These are phyloP conservation scores for Biscutella laevigata DNA, from an alignment of 441 rosid genomes.

Conservation along the genomic window DNA sequence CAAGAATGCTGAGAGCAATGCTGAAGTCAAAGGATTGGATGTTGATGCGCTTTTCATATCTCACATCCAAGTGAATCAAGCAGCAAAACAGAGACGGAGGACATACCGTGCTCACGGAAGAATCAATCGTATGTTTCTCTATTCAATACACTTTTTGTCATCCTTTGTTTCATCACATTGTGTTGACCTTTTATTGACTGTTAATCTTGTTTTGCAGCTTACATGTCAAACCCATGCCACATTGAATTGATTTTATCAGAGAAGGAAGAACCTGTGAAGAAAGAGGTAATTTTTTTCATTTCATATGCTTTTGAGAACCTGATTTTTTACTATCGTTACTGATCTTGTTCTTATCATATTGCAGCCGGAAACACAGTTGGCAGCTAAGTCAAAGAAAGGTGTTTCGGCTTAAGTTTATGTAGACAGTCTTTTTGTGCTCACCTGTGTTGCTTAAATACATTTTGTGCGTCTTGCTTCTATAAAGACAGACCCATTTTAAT, in stretches of 20 bases:
- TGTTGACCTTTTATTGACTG: no score
- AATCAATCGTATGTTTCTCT: slow-evolving; percentile 66
- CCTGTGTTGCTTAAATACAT: no score
- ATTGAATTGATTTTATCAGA: slow-evolving; percentile 81
- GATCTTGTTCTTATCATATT: not conserved
- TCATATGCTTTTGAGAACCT: not conserved
- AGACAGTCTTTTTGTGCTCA: not conserved
- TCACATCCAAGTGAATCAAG: slow-evolving; percentile 94
- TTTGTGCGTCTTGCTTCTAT: no score
- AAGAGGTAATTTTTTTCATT: slow-evolving; percentile 62
- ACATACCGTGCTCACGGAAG: slow-evolving; percentile 96
- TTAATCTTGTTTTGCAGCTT: slow-evolving; percentile 37
- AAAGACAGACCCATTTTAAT: no score
- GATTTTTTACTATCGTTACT: no score
- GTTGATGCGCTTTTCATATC: slow-evolving; percentile 75
- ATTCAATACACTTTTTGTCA: not conserved
- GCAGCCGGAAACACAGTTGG: slow-evolving; percentile 26
- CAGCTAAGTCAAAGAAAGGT: slow-evolving; percentile 24
- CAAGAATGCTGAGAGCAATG: slow-evolving; percentile 93
- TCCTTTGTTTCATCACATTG: not conserved
- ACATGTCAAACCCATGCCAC: slow-evolving; percentile 96
- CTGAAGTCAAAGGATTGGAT: slow-evolving; percentile 95
- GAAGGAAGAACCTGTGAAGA: slow-evolving; percentile 88
- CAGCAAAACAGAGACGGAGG: slow-evolving; percentile 90
- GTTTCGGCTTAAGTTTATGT: slow-evolving; percentile 2